A percentile compares a stretch with the other conserved stretches of the same genome.
Evolutionary conservation across 2,329 filamentous ascomycete species (phyloP).

Genomic region (Ceratocystis eucalypticola): DNA sequence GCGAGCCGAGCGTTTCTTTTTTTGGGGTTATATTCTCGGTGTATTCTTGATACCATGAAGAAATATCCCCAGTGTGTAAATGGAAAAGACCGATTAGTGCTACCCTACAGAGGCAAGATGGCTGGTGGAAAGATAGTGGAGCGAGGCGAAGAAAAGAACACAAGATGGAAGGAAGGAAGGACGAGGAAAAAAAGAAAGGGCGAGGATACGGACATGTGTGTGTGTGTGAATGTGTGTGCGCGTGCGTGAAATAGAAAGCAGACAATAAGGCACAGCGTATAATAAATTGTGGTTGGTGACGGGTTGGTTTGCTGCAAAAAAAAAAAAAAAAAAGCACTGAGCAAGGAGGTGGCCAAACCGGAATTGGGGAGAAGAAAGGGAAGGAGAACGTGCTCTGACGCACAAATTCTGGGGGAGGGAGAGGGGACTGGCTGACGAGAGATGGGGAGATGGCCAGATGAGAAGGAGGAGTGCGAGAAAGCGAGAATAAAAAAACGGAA

Average conservation of each 20-base stretch:
- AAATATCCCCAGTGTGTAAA: neutral
- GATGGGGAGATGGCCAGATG: neutral
- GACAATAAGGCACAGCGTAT: neutral
- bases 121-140: neutral
- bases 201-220: neutral
- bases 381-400: neutral
- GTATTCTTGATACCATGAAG: slow-evolving; percentile 1
- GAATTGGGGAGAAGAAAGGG: neutral
- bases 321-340: neutral
- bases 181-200: neutral
- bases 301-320: neutral
- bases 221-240: neutral
- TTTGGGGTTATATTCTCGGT: neutral
- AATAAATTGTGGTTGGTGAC: neutral
- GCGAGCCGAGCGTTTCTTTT: neutral
- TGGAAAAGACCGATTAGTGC: neutral
- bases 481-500: neutral
- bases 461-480: neutral
- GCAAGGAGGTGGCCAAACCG: neutral
- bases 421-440: neutral
- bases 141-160: neutral
- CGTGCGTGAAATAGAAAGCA: neutral
- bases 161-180: neutral
- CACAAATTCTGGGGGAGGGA: neutral
- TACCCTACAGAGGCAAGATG: neutral